Conservation (phyloP, 305 asterid species). For the Fraxinus nigra region DNA sequence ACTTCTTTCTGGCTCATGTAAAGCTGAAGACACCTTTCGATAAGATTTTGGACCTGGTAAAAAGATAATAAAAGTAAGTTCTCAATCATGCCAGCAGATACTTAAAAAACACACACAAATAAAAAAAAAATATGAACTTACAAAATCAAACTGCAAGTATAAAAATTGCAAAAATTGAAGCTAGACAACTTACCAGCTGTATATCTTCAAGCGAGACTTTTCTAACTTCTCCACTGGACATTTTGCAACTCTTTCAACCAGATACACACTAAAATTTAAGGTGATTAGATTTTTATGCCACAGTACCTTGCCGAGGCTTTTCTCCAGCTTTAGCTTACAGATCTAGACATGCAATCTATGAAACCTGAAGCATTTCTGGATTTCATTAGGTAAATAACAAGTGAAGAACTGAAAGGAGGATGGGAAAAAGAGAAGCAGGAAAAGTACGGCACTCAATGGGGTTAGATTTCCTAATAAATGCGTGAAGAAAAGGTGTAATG, state of each 20-base stretch:
- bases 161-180: neutral
- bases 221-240: constrained; percentile 28
- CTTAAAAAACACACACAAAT: neutral
- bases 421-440: neutral
- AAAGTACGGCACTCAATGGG: neutral
- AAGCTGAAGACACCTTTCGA: constrained; percentile 94
- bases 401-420: neutral
- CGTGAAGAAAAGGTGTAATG: neutral
- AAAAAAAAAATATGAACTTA: neutral
- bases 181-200: constrained; percentile 31
- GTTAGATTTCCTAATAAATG: neutral
- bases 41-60: constrained; percentile 79
- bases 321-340: neutral
- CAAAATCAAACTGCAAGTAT: neutral
- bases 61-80: constrained; percentile 1
- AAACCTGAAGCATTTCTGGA: neutral
- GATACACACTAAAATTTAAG: neutral
- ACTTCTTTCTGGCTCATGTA: constrained; percentile 86
- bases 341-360: neutral
- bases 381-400: neutral
- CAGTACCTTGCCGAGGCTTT: neutral
- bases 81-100: neutral
- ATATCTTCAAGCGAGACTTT: constrained; percentile 36
- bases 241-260: constrained; percentile 4
- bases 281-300: neutral